Conservation (phyloP, 2,329 filamentous ascomycete species). For the Aureobasidium subglaciale region DNA sequence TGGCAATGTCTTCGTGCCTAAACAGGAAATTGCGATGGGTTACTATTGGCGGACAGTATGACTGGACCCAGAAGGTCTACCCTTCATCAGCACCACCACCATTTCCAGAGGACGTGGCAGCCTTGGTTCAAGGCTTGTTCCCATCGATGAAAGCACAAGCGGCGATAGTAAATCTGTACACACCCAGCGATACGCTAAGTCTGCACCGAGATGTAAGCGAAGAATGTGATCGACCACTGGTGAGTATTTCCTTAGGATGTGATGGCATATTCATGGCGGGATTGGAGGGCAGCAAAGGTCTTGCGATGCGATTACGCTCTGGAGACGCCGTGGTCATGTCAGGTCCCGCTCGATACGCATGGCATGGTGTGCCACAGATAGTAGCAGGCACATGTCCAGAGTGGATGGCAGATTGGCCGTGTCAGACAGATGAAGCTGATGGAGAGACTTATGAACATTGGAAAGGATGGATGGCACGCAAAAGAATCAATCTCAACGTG, state of each 20-base stretch:
- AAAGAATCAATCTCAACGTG: conserved; percentile 87
- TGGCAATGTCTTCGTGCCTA: conserved; percentile 63
- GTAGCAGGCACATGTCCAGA: conserved; percentile 69
- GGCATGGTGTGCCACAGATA: conserved; percentile 92
- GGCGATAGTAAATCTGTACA: conserved; percentile 91
- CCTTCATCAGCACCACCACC: conserved; percentile 58
- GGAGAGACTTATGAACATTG: conserved; percentile 53
- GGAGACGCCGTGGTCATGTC: conserved; percentile 92
- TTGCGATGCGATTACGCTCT: conserved; percentile 64
- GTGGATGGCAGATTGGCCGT: conserved; percentile 70
- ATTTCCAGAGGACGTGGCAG: conserved; percentile 68
- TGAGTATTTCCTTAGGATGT: conserved; percentile 84
- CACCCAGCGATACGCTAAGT: conserved; percentile 81
- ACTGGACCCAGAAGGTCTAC: conserved; percentile 86
- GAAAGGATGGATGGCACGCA: conserved; percentile 80
- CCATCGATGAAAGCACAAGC: conserved; percentile 74
- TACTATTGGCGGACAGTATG: conserved; percentile 90
- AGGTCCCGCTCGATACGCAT: conserved; percentile 72
- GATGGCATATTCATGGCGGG: conserved; percentile 84
- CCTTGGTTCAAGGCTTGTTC: conserved; percentile 63
- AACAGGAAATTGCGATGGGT: conserved; percentile 84
- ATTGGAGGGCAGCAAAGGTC: conserved; percentile 34
- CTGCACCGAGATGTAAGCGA: conserved; percentile 93
- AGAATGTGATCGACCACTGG: conserved; percentile 65
- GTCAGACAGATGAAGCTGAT: conserved; percentile 21